Evolutionary conservation across 2,329 filamentous ascomycete species (phyloP).

Genomic region (Cordyceps sp.): DNA sequence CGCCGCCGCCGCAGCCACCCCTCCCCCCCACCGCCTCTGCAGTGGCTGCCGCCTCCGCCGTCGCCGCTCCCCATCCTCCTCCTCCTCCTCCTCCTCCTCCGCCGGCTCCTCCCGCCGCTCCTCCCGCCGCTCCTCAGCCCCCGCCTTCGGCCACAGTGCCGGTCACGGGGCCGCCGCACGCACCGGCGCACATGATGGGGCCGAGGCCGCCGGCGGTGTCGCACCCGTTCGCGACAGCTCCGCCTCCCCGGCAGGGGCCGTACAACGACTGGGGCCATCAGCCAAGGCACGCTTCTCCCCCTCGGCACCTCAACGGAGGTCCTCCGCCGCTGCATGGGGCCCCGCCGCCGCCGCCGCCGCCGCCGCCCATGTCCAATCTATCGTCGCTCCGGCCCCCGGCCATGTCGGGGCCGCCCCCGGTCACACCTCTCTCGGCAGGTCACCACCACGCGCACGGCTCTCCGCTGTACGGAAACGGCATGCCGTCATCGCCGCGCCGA

Average conservation of each 20-base stretch:
- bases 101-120: neutral
- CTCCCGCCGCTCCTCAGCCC: neutral
- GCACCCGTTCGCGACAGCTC: constrained; percentile 12
- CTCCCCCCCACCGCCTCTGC: no score
- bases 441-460: constrained; percentile 19
- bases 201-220: constrained; percentile 10
- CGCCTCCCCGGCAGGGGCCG: constrained; percentile 8
- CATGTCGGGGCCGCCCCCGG: constrained; percentile 22
- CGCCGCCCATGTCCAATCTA: constrained; percentile 15
- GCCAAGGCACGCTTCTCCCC: constrained; percentile 29
- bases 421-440: constrained; percentile 22
- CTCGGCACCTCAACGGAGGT: constrained; percentile 33
- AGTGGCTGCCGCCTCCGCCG: constrained; percentile 1
- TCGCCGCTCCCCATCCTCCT: constrained; percentile 5
- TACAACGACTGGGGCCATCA: constrained; percentile 32
- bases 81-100: constrained; percentile 2
- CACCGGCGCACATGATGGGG: constrained; percentile 10
- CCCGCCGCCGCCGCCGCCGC: constrained; percentile 10
- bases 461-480: constrained; percentile 21
- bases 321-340: constrained; percentile 15
- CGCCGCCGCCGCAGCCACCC: constrained; percentile 3
- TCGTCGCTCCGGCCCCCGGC: constrained; percentile 33
- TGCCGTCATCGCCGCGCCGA: constrained; percentile 31
- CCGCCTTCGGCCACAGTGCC: neutral
- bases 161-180: constrained; percentile 3